Conservation (phyloP, 169 alveolate species). For the Eimeria sp. region DNA sequence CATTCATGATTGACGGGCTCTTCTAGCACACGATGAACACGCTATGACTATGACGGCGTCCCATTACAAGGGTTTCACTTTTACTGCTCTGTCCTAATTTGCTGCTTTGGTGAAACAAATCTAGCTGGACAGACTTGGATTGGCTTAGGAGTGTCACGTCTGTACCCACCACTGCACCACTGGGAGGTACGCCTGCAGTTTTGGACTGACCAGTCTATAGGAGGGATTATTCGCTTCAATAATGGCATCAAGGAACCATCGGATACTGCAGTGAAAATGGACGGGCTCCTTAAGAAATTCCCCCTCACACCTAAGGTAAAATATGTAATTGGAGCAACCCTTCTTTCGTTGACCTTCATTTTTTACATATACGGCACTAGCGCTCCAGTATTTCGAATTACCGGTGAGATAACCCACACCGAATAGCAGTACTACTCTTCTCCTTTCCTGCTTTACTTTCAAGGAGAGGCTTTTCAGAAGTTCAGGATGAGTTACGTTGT, state of each 20-base stretch:
- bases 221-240: neutral
- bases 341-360: neutral
- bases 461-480: neutral
- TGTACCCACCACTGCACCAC: neutral
- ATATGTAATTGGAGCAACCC: slow-evolving; percentile 42
- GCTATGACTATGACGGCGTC: neutral
- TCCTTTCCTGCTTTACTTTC: neutral
- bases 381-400: slow-evolving; percentile 37
- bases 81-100: neutral
- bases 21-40: neutral
- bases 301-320: slow-evolving; percentile 1
- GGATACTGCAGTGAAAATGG: neutral
- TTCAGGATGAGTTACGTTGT: neutral
- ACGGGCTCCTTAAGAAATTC: neutral
- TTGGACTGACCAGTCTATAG: neutral
- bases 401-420: neutral
- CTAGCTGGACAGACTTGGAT: neutral
- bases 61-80: neutral
- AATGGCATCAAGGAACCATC: neutral
- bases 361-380: slow-evolving; percentile 9
- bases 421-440: neutral
- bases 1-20: neutral
- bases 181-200: neutral
- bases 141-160: neutral
- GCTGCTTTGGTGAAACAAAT: neutral